A percentile compares a stretch with the other conserved stretches of the same genome.
Conservation (phyloP, 352 stramenopile species). For the Pythium pyrilobum region DNA sequence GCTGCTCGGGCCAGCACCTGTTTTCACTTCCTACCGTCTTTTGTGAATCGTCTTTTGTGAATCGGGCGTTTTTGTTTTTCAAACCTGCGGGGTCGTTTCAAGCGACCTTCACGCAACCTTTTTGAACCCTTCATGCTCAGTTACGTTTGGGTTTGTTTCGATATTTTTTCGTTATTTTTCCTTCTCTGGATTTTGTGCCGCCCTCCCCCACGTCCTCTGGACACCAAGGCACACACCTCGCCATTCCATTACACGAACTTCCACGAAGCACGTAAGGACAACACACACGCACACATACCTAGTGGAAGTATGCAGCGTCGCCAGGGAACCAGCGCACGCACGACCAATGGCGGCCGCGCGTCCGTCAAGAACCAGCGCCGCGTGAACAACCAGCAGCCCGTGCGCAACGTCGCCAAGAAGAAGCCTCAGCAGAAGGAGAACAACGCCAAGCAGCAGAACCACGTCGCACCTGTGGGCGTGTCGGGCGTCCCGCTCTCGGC, state of each 20-base stretch:
- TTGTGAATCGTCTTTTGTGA: conserved; percentile 7
- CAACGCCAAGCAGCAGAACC: conserved; percentile 13
- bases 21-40: not conserved
- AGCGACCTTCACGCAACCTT: conserved; percentile 21
- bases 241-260: no score
- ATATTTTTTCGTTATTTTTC: conserved; percentile 1
- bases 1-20: no score
- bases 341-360: conserved; percentile 23
- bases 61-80: not conserved
- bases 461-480: conserved; percentile 49
- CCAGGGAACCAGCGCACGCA: conserved; percentile 10
- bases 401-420: conserved; percentile 13
- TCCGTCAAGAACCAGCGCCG: conserved; percentile 57
- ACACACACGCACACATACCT: not conserved
- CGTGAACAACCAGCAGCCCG: conserved; percentile 27
- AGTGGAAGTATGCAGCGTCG: conserved; percentile 9
- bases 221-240: no score
- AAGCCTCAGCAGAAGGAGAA: conserved; percentile 19
- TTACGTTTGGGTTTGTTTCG: conserved; percentile 4
- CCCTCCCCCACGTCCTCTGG: not conserved
- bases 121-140: not conserved
- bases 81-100: not conserved
- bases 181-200: not conserved
- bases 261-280: not conserved
- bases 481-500: conserved; percentile 65